Conservation (phyloP, 2,329 filamentous ascomycete genomes). For the Esteya vermicola region DNA sequence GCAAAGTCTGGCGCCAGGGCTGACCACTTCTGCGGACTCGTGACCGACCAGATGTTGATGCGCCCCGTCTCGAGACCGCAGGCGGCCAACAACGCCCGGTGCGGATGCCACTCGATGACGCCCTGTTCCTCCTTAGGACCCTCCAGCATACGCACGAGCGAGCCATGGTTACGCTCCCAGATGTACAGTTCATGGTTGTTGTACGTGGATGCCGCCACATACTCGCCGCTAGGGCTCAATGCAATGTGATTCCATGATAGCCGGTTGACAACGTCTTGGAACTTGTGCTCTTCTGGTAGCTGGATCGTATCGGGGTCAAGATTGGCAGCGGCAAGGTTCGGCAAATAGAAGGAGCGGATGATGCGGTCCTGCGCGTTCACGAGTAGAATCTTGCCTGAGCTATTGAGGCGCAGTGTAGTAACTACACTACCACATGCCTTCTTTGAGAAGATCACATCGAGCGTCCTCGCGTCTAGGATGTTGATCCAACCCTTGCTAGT, state of each 20-base stretch:
- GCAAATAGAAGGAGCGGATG: constrained; percentile 82
- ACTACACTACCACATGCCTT: constrained; percentile 80
- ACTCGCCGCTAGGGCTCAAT: constrained; percentile 87
- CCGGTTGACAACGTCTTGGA: constrained; percentile 92
- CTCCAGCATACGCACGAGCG: constrained; percentile 90
- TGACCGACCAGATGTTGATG: constrained; percentile 92
- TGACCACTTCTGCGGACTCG: constrained; percentile 93
- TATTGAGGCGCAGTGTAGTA: constrained; percentile 71
- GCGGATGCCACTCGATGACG: constrained; percentile 94
- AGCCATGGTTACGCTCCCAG: constrained; percentile 89
- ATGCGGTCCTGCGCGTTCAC: constrained; percentile 92
- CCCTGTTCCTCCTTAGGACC: constrained; percentile 94
- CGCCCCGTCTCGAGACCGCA: constrained; percentile 86
- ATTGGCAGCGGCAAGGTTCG: constrained; percentile 54
- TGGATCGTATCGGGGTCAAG: constrained; percentile 77
- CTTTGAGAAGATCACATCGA: constrained; percentile 75
- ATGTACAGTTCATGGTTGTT: constrained; percentile 99
- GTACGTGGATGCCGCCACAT: constrained; percentile 89
- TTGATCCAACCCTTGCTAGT: constrained; percentile 96
- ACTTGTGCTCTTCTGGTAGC: constrained; percentile 90
- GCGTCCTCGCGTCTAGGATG: constrained; percentile 72
- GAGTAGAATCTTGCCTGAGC: constrained; percentile 73
- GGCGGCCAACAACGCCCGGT: constrained; percentile 72
- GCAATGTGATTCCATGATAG: constrained; percentile 95
- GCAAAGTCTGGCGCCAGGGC: constrained; percentile 92